A percentile compares a stretch with the other conserved stretches of the same genome.
Evolutionary conservation across 805 yeast genomes (phyloP).

Genomic region (Saturnispora ahearnii): DNA sequence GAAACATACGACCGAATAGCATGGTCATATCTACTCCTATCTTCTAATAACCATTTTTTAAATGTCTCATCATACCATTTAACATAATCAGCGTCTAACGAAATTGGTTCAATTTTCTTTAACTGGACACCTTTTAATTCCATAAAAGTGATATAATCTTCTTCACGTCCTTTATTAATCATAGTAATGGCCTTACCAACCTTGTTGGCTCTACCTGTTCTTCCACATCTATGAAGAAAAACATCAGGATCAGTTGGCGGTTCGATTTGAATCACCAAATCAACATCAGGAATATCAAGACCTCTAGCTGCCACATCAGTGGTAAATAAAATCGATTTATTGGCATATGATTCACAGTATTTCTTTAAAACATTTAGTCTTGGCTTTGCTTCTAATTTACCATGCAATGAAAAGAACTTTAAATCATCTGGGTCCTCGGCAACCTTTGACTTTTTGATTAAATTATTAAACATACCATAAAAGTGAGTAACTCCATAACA

Average conservation of each 20-base stretch:
- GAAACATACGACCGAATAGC: constrained; percentile 78
- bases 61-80: constrained; percentile 26
- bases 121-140: constrained; percentile 56
- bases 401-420: constrained; percentile 71
- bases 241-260: constrained; percentile 92
- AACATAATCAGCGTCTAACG: constrained; percentile 11
- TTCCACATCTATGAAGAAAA: constrained; percentile 88
- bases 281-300: constrained; percentile 90
- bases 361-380: constrained; percentile 61
- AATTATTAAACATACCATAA: constrained; percentile 42
- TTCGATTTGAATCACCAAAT: constrained; percentile 85
- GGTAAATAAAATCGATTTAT: constrained; percentile 63
- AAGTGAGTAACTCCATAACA: constrained; percentile 77
- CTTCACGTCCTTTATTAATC: constrained; percentile 67
- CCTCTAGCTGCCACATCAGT: constrained; percentile 99
- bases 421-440: constrained; percentile 12
- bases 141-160: constrained; percentile 74
- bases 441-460: constrained; percentile 26
- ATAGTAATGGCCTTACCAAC: constrained; percentile 73
- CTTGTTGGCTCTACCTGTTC: constrained; percentile 89
- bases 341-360: constrained; percentile 42
- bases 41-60: constrained; percentile 54
- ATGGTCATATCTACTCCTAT: constrained; percentile 73
- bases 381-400: constrained; percentile 75
- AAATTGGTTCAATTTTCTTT: constrained; percentile 29